Base-by-base conservation (phyloP, 2,329 filamentous ascomycete genomes). In the Orbilia javanica region DNA sequence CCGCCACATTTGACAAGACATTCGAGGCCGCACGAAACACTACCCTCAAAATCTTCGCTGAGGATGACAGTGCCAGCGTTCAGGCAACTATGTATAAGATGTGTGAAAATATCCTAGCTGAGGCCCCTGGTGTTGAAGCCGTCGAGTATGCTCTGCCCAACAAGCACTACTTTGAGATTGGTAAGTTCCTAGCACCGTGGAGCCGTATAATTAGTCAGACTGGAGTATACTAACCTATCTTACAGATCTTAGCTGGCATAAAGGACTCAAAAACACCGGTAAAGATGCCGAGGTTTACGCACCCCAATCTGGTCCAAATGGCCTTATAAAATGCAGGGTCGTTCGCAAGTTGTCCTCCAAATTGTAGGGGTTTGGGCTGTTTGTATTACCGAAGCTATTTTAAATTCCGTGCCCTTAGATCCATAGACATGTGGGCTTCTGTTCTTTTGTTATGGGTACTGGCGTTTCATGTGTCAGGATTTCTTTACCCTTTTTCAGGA, bases 1-100 rank as follows among this genome's bases (percentile, higher is more conserved):
- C 88, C 2, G 85, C 87, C 69, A 22, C 11, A 5, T 99, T 98
- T 84, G 91, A 97, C 84, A 85, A 87, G 79, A 93, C 94, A 20
- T 97, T 91, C 88, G 87, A 90, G 80, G 87, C 88, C 67, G 93
- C 93, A n/a, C 88, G 93, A 79, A 86, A 87, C 66, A 96, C 96
- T 84, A 97, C 94, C n/a, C 88, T 97, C 84, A 92, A 92, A 86
- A 92, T 90, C 0, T 99, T 99, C 83, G 95, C 96, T 48, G 89
- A 91, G 83, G 94, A 99, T 83, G 88, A 94, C 83, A 97, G 93
- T 82, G 93, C 96, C 55, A 97, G 93, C 82, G 96, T 99, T 25
- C 96, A 99, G 86, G 91, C 91, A 82, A 98, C 95, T 79, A 98
- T 99, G 96, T 99, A 97, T 87, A 96, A 97, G 87, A 99, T 99